phyloP scores from a whole-genome alignment of 1,284 basidiomycete genomes.

The Moesziomyces globuligerus region DNA sequence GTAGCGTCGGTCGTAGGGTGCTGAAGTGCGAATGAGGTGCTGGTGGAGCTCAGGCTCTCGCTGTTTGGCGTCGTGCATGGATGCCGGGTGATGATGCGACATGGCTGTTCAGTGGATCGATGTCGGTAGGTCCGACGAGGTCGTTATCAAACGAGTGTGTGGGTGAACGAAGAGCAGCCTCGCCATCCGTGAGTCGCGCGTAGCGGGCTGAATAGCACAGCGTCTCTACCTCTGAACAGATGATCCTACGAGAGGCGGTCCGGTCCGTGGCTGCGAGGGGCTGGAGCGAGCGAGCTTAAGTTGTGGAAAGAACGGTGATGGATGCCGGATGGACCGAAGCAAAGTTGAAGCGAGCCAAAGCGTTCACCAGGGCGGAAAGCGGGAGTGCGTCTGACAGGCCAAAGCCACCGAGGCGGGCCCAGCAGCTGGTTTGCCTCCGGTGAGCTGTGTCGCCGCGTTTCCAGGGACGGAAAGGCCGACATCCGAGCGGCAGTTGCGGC shows the following conservation, averaged over 20 bases:
- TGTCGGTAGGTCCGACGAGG: background rate
- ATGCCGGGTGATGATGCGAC: slow-evolving; percentile 7
- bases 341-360: background rate
- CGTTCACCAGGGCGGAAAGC: background rate
- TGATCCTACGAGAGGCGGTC: background rate
- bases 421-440: no score
- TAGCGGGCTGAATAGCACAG: no score
- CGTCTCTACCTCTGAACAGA: no score
- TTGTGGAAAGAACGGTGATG: background rate
- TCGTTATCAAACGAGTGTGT: background rate
- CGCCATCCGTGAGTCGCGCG: no score
- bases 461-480: background rate
- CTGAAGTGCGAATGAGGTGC: background rate
- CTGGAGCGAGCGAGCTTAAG: background rate
- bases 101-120: background rate
- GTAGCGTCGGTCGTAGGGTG: slow-evolving; percentile 7
- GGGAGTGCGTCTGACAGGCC: background rate
- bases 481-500: background rate
- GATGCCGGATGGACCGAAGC: background rate
- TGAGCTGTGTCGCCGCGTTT: no score
- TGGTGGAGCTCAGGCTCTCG: slow-evolving; percentile 7
- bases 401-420: background rate
- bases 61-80: background rate
- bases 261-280: background rate
- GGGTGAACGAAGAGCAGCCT: no score